Conservation (phyloP, 2,329 filamentous ascomycete species). For the Alternaria sp. region DNA sequence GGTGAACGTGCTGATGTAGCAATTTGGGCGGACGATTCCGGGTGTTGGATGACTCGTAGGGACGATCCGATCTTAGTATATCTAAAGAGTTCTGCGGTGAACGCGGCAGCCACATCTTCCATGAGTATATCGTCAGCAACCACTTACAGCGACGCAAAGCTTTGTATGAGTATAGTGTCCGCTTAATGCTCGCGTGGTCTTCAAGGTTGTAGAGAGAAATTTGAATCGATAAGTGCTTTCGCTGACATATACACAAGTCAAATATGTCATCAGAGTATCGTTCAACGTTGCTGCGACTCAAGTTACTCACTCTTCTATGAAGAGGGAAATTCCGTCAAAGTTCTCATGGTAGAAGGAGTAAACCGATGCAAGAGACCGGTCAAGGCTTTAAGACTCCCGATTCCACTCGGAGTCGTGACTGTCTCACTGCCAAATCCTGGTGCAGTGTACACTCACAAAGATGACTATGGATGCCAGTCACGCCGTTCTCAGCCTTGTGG, state of each 20-base stretch:
- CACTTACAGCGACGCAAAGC: not conserved
- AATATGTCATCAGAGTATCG: not conserved
- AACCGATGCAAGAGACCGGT: too few species aligned
- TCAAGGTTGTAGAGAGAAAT: not conserved
- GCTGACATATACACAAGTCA: not conserved
- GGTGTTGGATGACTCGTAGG: not conserved
- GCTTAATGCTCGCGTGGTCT: not conserved
- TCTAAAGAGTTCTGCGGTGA: not conserved
- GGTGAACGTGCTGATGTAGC: not conserved
- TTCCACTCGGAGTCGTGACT: not conserved
- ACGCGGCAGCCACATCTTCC: rapidly evolving
- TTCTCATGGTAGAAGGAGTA: too few species aligned
- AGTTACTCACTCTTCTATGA: too few species aligned
- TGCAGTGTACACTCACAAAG: not conserved
- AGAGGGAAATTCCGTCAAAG: too few species aligned
- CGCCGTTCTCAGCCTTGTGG: not conserved
- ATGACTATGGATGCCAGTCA: not conserved
- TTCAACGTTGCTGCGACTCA: too few species aligned
- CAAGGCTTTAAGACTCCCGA: not conserved
- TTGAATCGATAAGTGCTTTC: rapidly evolving
- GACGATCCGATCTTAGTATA: not conserved
- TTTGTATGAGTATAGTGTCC: rapidly evolving
- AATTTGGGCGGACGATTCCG: not conserved
- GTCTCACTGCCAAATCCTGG: not conserved
- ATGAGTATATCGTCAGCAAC: not conserved